Base-by-base conservation (phyloP, 1,284 basidiomycete species). In the Melanopsichium pennsylvanicum region DNA sequence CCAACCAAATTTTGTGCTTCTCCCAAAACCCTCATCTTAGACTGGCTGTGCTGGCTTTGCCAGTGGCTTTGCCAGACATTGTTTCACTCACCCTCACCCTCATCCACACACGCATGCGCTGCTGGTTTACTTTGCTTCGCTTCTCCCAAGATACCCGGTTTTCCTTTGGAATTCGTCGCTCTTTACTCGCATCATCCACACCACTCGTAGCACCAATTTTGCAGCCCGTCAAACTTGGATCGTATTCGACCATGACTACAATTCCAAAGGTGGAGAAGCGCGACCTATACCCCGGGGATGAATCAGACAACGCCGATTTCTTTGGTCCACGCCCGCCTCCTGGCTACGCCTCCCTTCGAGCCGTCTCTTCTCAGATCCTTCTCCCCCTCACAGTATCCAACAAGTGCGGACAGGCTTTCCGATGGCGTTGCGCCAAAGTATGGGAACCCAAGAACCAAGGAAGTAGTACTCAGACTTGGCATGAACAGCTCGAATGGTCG, bases 401-500 rank as follows among this genome's bases (percentile, higher is more conserved):
- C 56, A 74, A 76, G 37, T 81, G 78, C 38, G 79, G 79, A 0
- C 79, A 81, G 50, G 75, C 76, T 2, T 81, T 81, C 29, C 59
- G 79, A 12, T 81, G 79, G 79, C 54, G 76, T 15, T 45, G 52
- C 26, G 51, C 66, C 40, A 62, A 73, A 39, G 71, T 77, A 2
- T 75, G 67, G 49, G 57, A 72, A 11, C 55, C 54, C 1, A 21
- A 18, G 8, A 18, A 19, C 9, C 34, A 39, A 22, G 21, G 27
- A 12, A 34, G 18, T 6, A 35, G 47, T 29, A 43, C 12, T 8
- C 3, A 22, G 12, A 8, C 15, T 2, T 62, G 44, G 19, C 52
- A 64, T 6, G 56, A 62, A 36, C 59, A 67, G 31, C 69, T 66
- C 10, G 79, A 80, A 38, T 81, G 75, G 72, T 81, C 79, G 1